Percentiles rank a stretch among this genome's conserved stretches.
Evolutionary conservation across 2,329 filamentous ascomycete species (phyloP).

Genomic region (Fusarium sp.): DNA sequence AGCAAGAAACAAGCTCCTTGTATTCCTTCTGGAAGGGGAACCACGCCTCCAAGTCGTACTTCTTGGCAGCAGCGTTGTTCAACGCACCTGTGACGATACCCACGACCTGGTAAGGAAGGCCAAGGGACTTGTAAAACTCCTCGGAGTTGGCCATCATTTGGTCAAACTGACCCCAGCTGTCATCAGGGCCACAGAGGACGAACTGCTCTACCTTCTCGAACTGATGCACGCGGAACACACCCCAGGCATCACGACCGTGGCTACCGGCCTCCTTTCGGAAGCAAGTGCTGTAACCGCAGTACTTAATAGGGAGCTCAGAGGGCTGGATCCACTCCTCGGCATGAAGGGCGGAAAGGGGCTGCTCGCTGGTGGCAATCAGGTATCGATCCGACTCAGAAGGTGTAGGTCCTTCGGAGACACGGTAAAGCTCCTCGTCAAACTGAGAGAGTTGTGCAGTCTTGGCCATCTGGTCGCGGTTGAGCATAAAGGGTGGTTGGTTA

Average conservation of each 20-base stretch:
- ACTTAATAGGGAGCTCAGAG: slow-evolving; percentile 89
- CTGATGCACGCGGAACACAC: slow-evolving; percentile 97
- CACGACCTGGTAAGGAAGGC: slow-evolving; percentile 89
- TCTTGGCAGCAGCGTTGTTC: slow-evolving; percentile 81
- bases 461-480: slow-evolving; percentile 94
- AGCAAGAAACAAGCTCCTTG: slow-evolving; percentile 97
- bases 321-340: slow-evolving; percentile 91
- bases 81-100: slow-evolving; percentile 96
- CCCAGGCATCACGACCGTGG: slow-evolving; percentile 90
- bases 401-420: slow-evolving; percentile 88
- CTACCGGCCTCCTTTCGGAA: slow-evolving; percentile 95
- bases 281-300: slow-evolving; percentile 84
- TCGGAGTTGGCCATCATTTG: slow-evolving; percentile 91
- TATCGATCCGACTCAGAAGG: slow-evolving; percentile 89
- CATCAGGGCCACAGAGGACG: slow-evolving; percentile 82
- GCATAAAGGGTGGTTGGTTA: slow-evolving; percentile 90
- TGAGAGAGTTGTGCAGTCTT: slow-evolving; percentile 98
- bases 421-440: slow-evolving; percentile 98
- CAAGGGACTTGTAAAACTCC: slow-evolving; percentile 92
- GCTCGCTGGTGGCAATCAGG: slow-evolving; percentile 83
- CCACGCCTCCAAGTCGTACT: slow-evolving; percentile 96
- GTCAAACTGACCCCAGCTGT: slow-evolving; percentile 93
- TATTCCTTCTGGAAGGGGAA: slow-evolving; percentile 97
- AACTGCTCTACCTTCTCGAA: slow-evolving; percentile 95
- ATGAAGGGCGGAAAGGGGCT: slow-evolving; percentile 92